A percentile compares a stretch with the other conserved stretches of the same genome.
phyloP scores from a whole-genome alignment of 108 stramenopile species.

The Skeletonema potamos region DNA sequence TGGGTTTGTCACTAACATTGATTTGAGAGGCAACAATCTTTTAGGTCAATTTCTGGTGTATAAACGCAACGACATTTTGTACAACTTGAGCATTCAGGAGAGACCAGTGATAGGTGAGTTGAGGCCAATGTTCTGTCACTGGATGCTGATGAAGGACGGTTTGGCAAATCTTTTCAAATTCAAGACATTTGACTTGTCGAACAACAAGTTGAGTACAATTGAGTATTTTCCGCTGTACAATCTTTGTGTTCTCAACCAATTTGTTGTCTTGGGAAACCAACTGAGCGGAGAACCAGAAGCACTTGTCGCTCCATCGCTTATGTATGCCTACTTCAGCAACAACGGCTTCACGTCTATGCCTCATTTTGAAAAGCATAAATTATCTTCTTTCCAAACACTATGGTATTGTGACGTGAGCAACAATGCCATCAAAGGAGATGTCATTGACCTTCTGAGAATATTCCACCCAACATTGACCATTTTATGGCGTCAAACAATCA shows the following conservation, averaged over 20 bases:
- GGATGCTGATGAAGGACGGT: too few species aligned
- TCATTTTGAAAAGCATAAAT: conserved; percentile 53
- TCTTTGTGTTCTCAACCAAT: conserved; percentile 35
- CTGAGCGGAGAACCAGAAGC: conserved; percentile 41
- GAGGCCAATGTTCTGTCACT: too few species aligned
- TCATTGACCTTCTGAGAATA: conserved; percentile 6
- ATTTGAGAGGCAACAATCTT: too few species aligned
- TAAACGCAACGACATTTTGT: too few species aligned
- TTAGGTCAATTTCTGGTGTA: too few species aligned
- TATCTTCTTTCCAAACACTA: conserved; percentile 8
- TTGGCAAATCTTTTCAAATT: background rate
- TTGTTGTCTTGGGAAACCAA: conserved; percentile 17
- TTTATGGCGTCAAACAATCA: conserved; percentile 8
- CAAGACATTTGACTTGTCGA: conserved; percentile 12
- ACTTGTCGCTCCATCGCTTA: conserved; percentile 55
- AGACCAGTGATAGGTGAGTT: too few species aligned
- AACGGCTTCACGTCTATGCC: conserved; percentile 38
- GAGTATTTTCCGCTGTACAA: conserved; percentile 44
- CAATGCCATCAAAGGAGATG: conserved; percentile 39
- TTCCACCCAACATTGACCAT: conserved; percentile 13
- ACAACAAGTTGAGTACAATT: background rate
- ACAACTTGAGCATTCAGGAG: too few species aligned
- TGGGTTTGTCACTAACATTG: too few species aligned
- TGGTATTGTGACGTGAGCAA: conserved; percentile 38
- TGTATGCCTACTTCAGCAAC: conserved; percentile 52